phyloP scores from a whole-genome alignment of 2,329 filamentous ascomycete species.

The Aureobasidium zeae region DNA sequence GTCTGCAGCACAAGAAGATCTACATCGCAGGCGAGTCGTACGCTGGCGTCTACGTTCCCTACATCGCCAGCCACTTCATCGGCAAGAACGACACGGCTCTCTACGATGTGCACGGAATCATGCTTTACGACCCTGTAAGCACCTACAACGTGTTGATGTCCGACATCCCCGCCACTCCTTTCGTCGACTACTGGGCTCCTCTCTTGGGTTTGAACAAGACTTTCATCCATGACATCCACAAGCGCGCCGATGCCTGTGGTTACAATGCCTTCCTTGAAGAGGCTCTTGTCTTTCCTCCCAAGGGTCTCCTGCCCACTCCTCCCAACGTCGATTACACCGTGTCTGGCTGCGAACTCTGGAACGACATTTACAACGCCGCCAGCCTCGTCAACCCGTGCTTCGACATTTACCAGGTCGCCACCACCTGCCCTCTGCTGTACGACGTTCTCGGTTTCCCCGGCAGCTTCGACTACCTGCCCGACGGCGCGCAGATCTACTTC shows the following conservation, averaged over 20 bases:
- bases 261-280: slow-evolving; percentile 51
- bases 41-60: slow-evolving; percentile 52
- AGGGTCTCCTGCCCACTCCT: slow-evolving; percentile 47
- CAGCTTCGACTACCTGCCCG: slow-evolving; percentile 53
- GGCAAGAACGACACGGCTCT: slow-evolving; percentile 56
- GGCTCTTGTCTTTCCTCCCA: slow-evolving; percentile 60
- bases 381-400: slow-evolving; percentile 64
- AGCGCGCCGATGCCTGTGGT: slow-evolving; percentile 47
- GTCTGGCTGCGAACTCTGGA: slow-evolving; percentile 41
- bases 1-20: slow-evolving; percentile 47
- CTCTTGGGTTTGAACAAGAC: slow-evolving; percentile 57
- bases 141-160: slow-evolving; percentile 44
- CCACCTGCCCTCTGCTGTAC: slow-evolving; percentile 61
- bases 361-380: slow-evolving; percentile 47
- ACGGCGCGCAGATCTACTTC: slow-evolving; percentile 57
- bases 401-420: slow-evolving; percentile 64
- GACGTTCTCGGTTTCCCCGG: slow-evolving; percentile 62
- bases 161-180: slow-evolving; percentile 47
- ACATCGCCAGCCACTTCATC: slow-evolving; percentile 64
- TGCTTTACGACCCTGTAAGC: slow-evolving; percentile 64
- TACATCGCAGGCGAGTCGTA: slow-evolving; percentile 69
- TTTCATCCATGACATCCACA: slow-evolving; percentile 45
- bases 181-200: slow-evolving; percentile 50
- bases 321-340: slow-evolving; percentile 37
- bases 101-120: slow-evolving; percentile 57